Percentiles rank a stretch among this genome's conserved stretches.
Conservation (phyloP, 768 basidiomycete species). For the Clitopilus passeckerianus region DNA sequence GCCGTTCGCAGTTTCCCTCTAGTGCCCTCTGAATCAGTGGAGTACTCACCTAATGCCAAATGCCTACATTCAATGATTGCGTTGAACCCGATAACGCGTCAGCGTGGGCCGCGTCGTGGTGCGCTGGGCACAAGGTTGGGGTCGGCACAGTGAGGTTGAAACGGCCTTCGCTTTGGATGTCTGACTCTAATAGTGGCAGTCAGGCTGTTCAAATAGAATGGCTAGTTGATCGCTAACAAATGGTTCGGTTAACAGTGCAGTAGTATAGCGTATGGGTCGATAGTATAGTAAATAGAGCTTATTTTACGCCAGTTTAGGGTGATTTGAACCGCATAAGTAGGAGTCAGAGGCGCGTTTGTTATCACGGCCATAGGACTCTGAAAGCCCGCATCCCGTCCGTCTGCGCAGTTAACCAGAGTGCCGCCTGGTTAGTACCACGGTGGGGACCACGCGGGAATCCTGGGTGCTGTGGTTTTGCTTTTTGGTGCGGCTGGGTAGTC, state of each 20-base stretch:
- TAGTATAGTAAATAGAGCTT: too few relatives aligned
- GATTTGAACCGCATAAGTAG: too few relatives aligned
- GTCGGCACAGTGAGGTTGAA: too few relatives aligned
- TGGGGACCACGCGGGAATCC: constrained; percentile 65
- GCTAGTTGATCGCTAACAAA: too few relatives aligned
- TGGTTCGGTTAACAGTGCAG: too few relatives aligned
- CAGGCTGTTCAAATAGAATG: too few relatives aligned
- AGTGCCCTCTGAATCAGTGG: constrained; percentile 52
- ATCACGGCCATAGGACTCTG: constrained; percentile 46
- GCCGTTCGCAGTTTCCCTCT: constrained; percentile 84
- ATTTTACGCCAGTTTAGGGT: too few relatives aligned
- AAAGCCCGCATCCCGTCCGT: constrained; percentile 56
- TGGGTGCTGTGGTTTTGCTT: too few relatives aligned
- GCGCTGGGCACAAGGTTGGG: constrained; percentile 74
- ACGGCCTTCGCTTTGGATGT: too few relatives aligned
- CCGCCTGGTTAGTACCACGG: constrained; percentile 61
- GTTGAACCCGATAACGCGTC: constrained; percentile 66
- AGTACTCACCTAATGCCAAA: constrained; percentile 71
- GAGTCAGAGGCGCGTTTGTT: background rate
- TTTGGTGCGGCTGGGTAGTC: too few relatives aligned
- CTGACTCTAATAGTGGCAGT: too few relatives aligned
- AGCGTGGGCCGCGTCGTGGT: constrained; percentile 69
- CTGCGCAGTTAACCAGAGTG: constrained; percentile 62
- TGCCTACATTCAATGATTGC: constrained; percentile 63
- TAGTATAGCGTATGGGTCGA: too few relatives aligned